phyloP scores from a whole-genome alignment of 2,329 filamentous ascomycete genomes.

The Pleoardoris graminearum region DNA sequence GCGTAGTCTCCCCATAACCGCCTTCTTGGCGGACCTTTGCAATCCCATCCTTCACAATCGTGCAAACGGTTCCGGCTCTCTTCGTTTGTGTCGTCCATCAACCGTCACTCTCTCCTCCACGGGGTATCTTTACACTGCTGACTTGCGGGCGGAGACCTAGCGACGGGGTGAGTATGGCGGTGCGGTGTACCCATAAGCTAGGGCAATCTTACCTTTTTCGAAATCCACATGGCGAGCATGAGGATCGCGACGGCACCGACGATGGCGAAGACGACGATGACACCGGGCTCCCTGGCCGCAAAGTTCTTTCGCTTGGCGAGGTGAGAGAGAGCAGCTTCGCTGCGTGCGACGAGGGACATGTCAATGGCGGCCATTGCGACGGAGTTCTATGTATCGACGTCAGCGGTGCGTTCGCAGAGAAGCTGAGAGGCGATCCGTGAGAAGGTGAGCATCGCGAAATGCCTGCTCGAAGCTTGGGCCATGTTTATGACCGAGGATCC shows the following conservation, averaged over 20 bases:
- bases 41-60: slow-evolving; percentile 1
- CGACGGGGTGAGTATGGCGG: neutral
- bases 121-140: slow-evolving; percentile 15
- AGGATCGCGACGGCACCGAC: slow-evolving; percentile 60
- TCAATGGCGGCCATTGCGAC: slow-evolving; percentile 44
- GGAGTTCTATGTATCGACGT: slow-evolving; percentile 24
- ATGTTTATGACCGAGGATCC: slow-evolving; percentile 17
- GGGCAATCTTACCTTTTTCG: slow-evolving; percentile 46
- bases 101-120: slow-evolving; percentile 2
- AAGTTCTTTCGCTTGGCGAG: slow-evolving; percentile 62
- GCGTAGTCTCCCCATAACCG: slow-evolving; percentile 4
- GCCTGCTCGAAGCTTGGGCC: slow-evolving; percentile 12
- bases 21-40: slow-evolving; percentile 4
- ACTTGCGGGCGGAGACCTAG: slow-evolving; percentile 13
- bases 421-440: neutral
- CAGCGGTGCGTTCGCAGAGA: slow-evolving; percentile 9
- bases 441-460: neutral
- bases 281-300: slow-evolving; percentile 60
- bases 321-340: slow-evolving; percentile 43
- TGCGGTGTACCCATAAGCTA: neutral
- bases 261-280: slow-evolving; percentile 65
- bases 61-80: slow-evolving; percentile 1
- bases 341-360: slow-evolving; percentile 43
- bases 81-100: slow-evolving; percentile 3
- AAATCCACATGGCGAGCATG: slow-evolving; percentile 55